phyloP scores from a whole-genome alignment of 2,329 filamentous ascomycete species.

The Aspergillus awamori region DNA sequence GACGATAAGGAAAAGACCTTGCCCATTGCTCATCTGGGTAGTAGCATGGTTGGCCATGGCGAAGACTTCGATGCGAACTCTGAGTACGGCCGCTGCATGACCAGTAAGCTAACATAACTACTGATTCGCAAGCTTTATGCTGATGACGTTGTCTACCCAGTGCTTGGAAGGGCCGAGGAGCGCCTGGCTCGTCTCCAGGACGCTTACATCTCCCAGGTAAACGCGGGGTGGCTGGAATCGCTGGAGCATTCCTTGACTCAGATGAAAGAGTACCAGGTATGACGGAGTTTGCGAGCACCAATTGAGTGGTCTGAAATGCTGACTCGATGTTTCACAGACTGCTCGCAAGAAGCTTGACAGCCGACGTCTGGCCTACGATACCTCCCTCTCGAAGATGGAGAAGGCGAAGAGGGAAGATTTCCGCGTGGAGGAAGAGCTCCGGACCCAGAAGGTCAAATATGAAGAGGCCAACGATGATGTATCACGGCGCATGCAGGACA shows the following conservation, averaged over 20 bases:
- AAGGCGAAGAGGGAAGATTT: constrained; percentile 95
- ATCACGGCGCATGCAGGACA: constrained; percentile 88
- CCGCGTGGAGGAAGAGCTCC: constrained; percentile 87
- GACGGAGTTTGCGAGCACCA: constrained; percentile 26
- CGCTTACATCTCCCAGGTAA: constrained; percentile 75
- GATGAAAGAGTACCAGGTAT: constrained; percentile 96
- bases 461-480: constrained; percentile 95
- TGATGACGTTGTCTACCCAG: constrained; percentile 42
- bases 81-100: constrained; percentile 85
- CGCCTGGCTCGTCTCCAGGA: constrained; percentile 84
- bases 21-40: constrained; percentile 76
- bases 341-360: constrained; percentile 93
- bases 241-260: constrained; percentile 85
- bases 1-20: constrained; percentile 88
- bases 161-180: constrained; percentile 84
- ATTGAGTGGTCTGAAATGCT: not conserved
- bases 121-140: not conserved
- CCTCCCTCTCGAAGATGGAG: constrained; percentile 84
- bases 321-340: constrained; percentile 50
- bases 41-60: constrained; percentile 83
- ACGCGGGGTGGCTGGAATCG: constrained; percentile 85
- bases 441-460: constrained; percentile 90
- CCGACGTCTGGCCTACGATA: constrained; percentile 86
- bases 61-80: constrained; percentile 92
- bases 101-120: constrained; percentile 55